phyloP scores from a whole-genome alignment of 2,329 filamentous ascomycete species.

The Diaporthe vaccinii region DNA sequence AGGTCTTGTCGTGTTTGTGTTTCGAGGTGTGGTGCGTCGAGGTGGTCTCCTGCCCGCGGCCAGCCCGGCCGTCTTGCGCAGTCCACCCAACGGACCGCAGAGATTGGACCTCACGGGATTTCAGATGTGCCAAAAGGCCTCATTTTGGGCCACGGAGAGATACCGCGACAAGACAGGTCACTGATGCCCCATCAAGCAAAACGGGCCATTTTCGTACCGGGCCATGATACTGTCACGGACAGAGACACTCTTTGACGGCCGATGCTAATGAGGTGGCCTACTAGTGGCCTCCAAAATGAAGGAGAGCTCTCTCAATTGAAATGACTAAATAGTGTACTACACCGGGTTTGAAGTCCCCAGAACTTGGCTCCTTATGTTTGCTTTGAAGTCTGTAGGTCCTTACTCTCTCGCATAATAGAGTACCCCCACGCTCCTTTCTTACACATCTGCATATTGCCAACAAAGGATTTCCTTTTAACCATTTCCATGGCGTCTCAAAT shows the following conservation, averaged over 20 bases:
- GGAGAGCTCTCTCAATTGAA: background rate
- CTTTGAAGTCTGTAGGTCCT: background rate
- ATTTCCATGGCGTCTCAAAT: background rate
- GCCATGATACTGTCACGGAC: constrained; percentile 17
- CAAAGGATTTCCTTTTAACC: background rate
- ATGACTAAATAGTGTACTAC: constrained; percentile 2
- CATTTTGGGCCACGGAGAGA: constrained; percentile 6
- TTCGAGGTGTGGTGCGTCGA: background rate
- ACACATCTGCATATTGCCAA: background rate
- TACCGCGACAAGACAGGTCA: background rate
- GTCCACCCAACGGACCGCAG: background rate
- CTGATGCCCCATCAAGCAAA: background rate
- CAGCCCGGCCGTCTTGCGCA: background rate
- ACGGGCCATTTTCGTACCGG: constrained; percentile 12
- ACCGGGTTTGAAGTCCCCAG: background rate
- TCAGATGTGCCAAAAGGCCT: background rate
- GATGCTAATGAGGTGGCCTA: background rate
- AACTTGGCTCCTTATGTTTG: background rate
- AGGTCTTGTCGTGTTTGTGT: constrained; percentile 21
- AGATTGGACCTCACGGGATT: constrained; percentile 5
- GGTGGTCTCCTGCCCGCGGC: constrained; percentile 11
- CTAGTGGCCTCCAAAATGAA: background rate
- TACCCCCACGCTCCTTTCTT: background rate
- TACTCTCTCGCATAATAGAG: background rate
- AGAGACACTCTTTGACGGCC: background rate